These are phyloP conservation scores for Zanthoxylum bungeanum DNA, from an alignment of 345 rosid species.

Conservation along the genomic window DNA sequence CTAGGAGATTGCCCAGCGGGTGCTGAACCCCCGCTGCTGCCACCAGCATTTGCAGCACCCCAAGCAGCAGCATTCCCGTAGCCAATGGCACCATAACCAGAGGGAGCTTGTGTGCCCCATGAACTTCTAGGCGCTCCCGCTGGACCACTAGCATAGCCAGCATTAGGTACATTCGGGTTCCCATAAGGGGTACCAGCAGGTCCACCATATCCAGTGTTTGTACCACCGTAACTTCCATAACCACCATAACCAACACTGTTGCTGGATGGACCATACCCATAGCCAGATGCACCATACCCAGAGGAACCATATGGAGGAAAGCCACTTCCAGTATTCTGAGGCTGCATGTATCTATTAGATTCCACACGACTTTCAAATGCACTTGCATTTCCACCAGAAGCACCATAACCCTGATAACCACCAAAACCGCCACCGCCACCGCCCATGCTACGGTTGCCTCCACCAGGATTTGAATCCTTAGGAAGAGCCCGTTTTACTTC, in stretches of 20 bases:
- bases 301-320: slow-evolving; percentile 84
- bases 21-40: slow-evolving; percentile 53
- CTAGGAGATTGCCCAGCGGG: slow-evolving; percentile 65
- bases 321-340: slow-evolving; percentile 65
- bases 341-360: slow-evolving; percentile 73
- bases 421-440: slow-evolving; percentile 39
- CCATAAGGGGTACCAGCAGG: slow-evolving; percentile 73
- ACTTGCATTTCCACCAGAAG: slow-evolving; percentile 57
- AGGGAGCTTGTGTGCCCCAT: slow-evolving; percentile 75
- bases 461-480: slow-evolving; percentile 90
- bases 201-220: slow-evolving; percentile 62
- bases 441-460: slow-evolving; percentile 57
- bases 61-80: slow-evolving; percentile 78
- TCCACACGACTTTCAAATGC: slow-evolving; percentile 82
- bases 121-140: slow-evolving; percentile 67
- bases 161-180: slow-evolving; percentile 65
- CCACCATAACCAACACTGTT: slow-evolving; percentile 83
- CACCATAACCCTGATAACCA: slow-evolving; percentile 64
- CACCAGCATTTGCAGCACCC: slow-evolving; percentile 55
- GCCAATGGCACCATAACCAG: slow-evolving; percentile 84
- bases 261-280: slow-evolving; percentile 79
- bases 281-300: slow-evolving; percentile 65
- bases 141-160: slow-evolving; percentile 87
- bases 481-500: slow-evolving; percentile 98
- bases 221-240: slow-evolving; percentile 59